Conservation (phyloP, 768 basidiomycete genomes). For the Psilocybe cyanescens region DNA sequence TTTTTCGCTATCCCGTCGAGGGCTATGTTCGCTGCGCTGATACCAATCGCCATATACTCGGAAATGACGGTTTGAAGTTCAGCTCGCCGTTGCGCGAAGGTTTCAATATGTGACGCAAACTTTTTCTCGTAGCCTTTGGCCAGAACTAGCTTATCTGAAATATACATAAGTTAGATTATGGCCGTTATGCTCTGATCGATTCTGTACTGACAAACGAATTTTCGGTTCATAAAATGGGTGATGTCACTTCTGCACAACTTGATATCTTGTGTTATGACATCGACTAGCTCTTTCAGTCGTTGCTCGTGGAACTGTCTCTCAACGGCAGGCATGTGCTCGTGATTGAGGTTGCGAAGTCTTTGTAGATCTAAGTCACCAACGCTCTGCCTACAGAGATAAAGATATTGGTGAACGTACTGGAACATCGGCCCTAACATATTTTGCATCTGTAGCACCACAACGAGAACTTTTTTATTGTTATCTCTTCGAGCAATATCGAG, state of each 20-base stretch:
- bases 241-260: constrained; percentile 16
- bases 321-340: constrained; percentile 27
- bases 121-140: constrained; percentile 15
- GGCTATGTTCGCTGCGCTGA: constrained; percentile 28
- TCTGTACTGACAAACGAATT: constrained; percentile 10
- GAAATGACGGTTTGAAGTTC: constrained; percentile 13
- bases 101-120: constrained; percentile 16
- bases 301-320: constrained; percentile 9
- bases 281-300: constrained; percentile 5
- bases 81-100: constrained; percentile 8
- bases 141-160: constrained; percentile 9
- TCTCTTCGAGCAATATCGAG: constrained; percentile 31
- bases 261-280: constrained; percentile 12
- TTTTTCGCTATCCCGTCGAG: constrained; percentile 29
- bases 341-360: constrained; percentile 21
- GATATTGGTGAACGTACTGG: constrained; percentile 32
- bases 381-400: background rate
- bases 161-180: background rate
- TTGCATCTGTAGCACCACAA: constrained; percentile 43
- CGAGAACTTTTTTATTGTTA: constrained; percentile 46
- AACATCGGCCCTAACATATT: constrained; percentile 46
- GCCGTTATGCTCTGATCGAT: background rate
- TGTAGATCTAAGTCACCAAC: background rate
- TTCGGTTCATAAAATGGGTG: constrained; percentile 13
- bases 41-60: constrained; percentile 20